A percentile compares a stretch with the other conserved stretches of the same genome.
Conservation (phyloP, 2,329 filamentous ascomycete genomes). For the Hymenoscyphus salicellus region DNA sequence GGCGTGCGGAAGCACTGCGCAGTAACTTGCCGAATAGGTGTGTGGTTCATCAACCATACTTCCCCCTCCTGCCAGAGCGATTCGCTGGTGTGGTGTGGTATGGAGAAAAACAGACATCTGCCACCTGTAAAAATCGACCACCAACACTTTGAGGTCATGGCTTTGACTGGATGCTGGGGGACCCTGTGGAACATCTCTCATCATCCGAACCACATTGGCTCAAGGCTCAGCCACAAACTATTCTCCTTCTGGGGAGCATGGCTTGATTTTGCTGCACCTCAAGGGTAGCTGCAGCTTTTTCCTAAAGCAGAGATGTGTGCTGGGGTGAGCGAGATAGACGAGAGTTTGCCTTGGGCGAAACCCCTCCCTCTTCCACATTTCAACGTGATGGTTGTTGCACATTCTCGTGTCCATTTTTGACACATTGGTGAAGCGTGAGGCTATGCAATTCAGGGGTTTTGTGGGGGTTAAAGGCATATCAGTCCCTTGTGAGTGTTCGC, state of each 20-base stretch:
- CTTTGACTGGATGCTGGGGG: not conserved
- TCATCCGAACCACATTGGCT: not conserved
- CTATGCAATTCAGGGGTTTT: not conserved
- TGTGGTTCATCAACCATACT: not conserved
- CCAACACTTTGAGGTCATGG: not conserved
- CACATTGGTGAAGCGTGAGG: not conserved
- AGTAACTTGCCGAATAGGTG: not conserved
- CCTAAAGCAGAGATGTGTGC: not conserved
- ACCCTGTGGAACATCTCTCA: not conserved
- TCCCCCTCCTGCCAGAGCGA: not conserved
- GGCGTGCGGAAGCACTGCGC: not conserved
- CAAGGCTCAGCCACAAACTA: constrained; percentile 1
- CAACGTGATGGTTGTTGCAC: constrained; percentile 1
- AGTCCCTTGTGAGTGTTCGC: not conserved
- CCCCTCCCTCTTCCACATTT: not conserved
- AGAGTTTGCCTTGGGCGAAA: not conserved
- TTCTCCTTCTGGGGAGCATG: not conserved
- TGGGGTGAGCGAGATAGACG: constrained; percentile 1
- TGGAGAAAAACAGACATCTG: not conserved
- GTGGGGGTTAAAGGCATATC: not conserved
- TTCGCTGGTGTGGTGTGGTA: not conserved
- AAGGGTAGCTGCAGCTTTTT: constrained; percentile 2
- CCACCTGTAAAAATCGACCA: too few species aligned
- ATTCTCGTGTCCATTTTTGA: constrained; percentile 6
- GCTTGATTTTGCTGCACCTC: not conserved